Base-by-base conservation (phyloP, 2,329 filamentous ascomycete genomes). In the Colletotrichum trifolii region DNA sequence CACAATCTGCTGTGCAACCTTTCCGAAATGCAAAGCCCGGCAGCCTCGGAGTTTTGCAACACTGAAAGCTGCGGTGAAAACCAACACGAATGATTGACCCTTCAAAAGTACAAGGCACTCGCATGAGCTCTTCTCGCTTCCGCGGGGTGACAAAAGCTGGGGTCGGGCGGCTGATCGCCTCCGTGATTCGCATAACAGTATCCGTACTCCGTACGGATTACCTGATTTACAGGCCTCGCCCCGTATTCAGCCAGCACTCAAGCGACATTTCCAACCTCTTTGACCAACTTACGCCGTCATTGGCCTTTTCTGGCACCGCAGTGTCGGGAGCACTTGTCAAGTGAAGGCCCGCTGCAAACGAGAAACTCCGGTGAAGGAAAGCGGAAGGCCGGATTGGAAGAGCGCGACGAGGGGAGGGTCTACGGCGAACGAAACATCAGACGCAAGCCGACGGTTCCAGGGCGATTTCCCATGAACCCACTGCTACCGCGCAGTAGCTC, bases 51-150 rank as follows among this genome's bases (percentile, higher is more conserved):
- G 15, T 25, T 5, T 25, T 52, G 46, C 42, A 25, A 52, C 39
- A 12, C 35, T 45, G 50, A 52, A 33, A 56, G 46, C 62, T 52
- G 39, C 62, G 40, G 50, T 42, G 40, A 45, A 38, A 53, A n/a
- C 52, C 35, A 17, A 17, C 38, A 17, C 40, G 42, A 35, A 59
- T 34, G 38, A 15, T n/a, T 43, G n/a, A 36, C 25, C n/a, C 40
- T 59, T 50, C 35, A 62, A 62, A 65, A 56, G 17, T 25, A 62
- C 50, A 62, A 62, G 58, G 46, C 50, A 47, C 45, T 66, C 63
- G 63, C 47, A 63, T 62, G 63, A 53, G 58, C 58, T 40, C 47
- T 49, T 40, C 8, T n/a, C 7, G 4, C 9, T 46, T 15, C 25
- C 25, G 25, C 33, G 45, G 36, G 52, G 52, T 15, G 34, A 25